phyloP scores from a whole-genome alignment of 768 basidiomycete species.

The Boletus sensibilis region DNA sequence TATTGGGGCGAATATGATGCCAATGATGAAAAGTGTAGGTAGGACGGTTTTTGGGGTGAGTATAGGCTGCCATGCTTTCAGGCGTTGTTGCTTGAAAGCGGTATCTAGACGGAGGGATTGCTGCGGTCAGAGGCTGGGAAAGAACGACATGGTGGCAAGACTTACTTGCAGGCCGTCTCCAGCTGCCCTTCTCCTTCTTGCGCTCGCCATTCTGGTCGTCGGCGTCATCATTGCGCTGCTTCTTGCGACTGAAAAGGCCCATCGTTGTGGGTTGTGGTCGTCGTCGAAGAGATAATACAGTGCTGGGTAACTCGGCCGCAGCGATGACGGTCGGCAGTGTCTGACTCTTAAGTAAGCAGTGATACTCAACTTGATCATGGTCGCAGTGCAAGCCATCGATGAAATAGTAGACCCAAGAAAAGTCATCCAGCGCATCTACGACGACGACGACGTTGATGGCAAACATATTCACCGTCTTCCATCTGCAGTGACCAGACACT shows the following conservation, averaged over 20 bases:
- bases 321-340: background rate
- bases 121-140: constrained; percentile 15
- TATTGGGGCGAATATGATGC: constrained; percentile 92
- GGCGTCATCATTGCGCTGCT: constrained; percentile 31
- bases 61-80: constrained; percentile 99
- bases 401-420: constrained; percentile 49
- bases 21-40: constrained; percentile 93
- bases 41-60: constrained; percentile 96
- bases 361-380: constrained; percentile 39
- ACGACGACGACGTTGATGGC: constrained; percentile 17
- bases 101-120: constrained; percentile 58
- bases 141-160: constrained; percentile 16
- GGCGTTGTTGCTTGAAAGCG: constrained; percentile 97
- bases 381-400: constrained; percentile 48
- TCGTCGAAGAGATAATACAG: constrained; percentile 1
- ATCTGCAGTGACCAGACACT: constrained; percentile 44
- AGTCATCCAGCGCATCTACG: constrained; percentile 50
- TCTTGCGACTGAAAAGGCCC: constrained; percentile 61
- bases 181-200: constrained; percentile 83
- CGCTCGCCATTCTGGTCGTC: constrained; percentile 46
- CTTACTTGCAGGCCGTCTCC: constrained; percentile 81
- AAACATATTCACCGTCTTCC: constrained; percentile 34
- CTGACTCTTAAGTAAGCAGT: constrained; percentile 15
- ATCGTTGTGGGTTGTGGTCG: constrained; percentile 37
- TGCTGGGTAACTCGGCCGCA: constrained; percentile 13